A percentile compares a stretch with the other conserved stretches of the same genome.
Evolutionary conservation across 306 rosid genomes (phyloP).

Genomic region (Inga oerstediana): DNA sequence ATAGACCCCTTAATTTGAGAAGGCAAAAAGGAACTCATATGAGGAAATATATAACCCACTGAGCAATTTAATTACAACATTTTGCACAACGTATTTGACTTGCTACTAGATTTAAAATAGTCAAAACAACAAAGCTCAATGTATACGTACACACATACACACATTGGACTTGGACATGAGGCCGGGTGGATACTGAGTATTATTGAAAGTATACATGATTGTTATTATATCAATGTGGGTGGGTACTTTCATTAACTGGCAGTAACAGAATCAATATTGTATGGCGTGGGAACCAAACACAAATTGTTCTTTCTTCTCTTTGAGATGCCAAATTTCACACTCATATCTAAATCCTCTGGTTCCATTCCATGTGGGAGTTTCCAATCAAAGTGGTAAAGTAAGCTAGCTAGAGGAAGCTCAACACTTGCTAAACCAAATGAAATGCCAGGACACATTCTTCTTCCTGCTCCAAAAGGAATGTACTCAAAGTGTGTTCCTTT

Average conservation of each 20-base stretch:
- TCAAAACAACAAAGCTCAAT: too few species aligned
- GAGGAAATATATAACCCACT: too few species aligned
- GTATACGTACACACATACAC: too few species aligned
- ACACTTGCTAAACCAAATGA: background rate
- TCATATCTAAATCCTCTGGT: background rate
- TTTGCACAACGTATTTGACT: too few species aligned
- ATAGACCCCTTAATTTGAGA: too few species aligned
- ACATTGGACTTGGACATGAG: too few species aligned
- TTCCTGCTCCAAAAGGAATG: constrained; percentile 7
- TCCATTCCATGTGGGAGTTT: background rate
- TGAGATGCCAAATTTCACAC: background rate
- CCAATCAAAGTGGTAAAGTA: background rate
- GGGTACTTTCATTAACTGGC: background rate
- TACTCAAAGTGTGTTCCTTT: constrained; percentile 2
- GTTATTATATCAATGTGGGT: too few species aligned
- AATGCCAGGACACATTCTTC: constrained; percentile 9
- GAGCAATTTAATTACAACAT: too few species aligned
- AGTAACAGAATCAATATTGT: background rate
- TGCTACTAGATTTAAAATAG: too few species aligned
- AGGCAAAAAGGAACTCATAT: too few species aligned
- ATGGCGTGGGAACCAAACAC: background rate
- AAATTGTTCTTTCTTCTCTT: background rate
- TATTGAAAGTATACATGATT: too few species aligned
- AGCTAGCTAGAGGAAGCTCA: background rate
- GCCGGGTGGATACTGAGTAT: too few species aligned